These are phyloP conservation scores for Zoysia matrella DNA, from an alignment of 202 grass and related monocot species.

Conservation along the genomic window DNA sequence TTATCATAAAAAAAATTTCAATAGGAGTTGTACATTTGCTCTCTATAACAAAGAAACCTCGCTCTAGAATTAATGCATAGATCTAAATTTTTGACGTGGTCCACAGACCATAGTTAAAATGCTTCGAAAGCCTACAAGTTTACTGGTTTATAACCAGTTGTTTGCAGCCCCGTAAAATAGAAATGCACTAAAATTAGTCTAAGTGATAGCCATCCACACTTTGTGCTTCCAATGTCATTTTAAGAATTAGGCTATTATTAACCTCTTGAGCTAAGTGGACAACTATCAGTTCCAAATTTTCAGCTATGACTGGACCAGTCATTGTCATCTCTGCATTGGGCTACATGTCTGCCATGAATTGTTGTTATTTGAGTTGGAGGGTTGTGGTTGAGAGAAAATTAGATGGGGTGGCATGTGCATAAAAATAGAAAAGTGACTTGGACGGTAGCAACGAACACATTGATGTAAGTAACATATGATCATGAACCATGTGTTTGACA, in stretches of 20 bases:
- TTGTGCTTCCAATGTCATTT: constrained; percentile 8
- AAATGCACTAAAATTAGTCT: constrained; percentile 18
- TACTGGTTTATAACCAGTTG: background rate
- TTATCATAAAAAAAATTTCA: background rate
- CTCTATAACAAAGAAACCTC: background rate
- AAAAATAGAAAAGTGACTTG: constrained; percentile 35
- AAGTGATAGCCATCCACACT: background rate
- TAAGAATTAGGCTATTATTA: constrained; percentile 26
- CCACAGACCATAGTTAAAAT: background rate
- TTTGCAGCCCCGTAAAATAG: constrained; percentile 3
- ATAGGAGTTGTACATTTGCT: background rate
- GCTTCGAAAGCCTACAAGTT: background rate
- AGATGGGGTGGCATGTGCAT: background rate
- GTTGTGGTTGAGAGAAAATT: constrained; percentile 25
- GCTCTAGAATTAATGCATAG: background rate
- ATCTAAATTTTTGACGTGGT: background rate
- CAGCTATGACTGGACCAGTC: background rate
- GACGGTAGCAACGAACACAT: background rate
- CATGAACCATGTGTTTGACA: background rate
- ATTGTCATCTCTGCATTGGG: background rate
- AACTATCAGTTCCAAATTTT: constrained; percentile 31
- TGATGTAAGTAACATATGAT: background rate
- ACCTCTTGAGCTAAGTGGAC: constrained; percentile 7
- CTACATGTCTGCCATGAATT: constrained; percentile 9
- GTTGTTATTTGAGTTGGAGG: constrained; percentile 14